Evolutionary conservation across 2,329 filamentous ascomycete species (phyloP), one percentile per base, ranked within the genome.

Genomic region (Mycosphaerella sp.): DNA sequence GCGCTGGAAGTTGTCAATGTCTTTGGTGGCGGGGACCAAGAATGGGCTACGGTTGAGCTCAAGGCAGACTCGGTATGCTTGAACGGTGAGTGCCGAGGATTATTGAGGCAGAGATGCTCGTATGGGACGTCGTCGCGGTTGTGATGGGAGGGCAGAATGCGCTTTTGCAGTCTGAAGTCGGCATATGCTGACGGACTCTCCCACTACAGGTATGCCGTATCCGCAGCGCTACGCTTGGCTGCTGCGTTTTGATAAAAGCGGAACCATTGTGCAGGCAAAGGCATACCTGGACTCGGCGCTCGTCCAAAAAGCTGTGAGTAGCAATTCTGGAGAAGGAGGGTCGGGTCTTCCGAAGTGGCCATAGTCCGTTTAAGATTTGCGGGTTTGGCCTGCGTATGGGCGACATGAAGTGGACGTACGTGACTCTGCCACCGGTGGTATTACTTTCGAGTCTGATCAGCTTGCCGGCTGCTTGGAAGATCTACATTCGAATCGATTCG

Each of bases 151-250:
- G 32, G 11, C 21, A 21, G 21, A 21, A 21, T 21, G 3, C 21
- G 21, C 21, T 21, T 21, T 21, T 21, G 21, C 21, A 21, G 2
- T 38, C 34, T 29, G 3, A 29, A 29, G 26, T 29, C 11, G 12
- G 40, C 14, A 45, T 40, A 11, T 41, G 21, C 48, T 51, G 49
- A 47, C 48, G 45, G 49, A 47, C 39, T n/a, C 49, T 4, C 12
- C 26, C 34, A 31, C 10, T 36, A 26, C 38, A 61, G 59, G 58
- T 9, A 62, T 62, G 62, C 45, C 50, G 10, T 66, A 66, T 53
- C 57, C 55, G 11, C 62, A 66, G 49, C 54, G 61, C 6, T 67
- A 67, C 54, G 60, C 62, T 1, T 67, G 65, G 64, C 51, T 62
- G 12, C 48, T 66, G 50, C 53, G 60, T 1, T 67, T 66, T 44